Evolutionary conservation across 2,329 filamentous ascomycete genomes (phyloP), one percentile per base, ranked within the genome.

Genomic region (Phaeosphaeriaceae sp.): DNA sequence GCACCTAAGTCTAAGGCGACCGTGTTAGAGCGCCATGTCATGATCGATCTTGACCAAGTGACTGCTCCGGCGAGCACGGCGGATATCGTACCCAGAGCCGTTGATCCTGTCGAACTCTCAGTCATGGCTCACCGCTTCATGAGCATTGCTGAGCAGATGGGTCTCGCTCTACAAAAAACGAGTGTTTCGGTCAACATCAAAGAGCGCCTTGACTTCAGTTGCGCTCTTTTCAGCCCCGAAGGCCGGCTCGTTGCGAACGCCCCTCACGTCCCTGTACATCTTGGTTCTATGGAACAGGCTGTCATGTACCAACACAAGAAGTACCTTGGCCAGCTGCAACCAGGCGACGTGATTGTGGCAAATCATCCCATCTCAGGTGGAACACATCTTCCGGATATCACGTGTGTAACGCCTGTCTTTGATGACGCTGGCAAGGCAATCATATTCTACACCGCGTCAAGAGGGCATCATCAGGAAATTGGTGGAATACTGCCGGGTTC

Each of bases 1-100:
- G 66, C 71, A 1, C 80, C 79, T 1, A 67, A 63, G 13, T 69
- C 77, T 2, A 74, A 70, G 1, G 79, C 80, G 0, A 76, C 65
- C 1, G 67, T 81, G 9, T 67, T 78, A 1, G 68, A 75, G n/a
- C n/a, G n/a, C n/a, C n/a, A n/a, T n/a, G n/a, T n/a, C n/a, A n/a
- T n/a, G n/a, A n/a, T n/a, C n/a, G 15, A 42, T 6, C 40, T 19
- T 42, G 69, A 1, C 11, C 25, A 31, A 31, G 25, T 31, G 11
- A 6, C 25, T 11, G 11, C 6, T 11, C 11, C 25, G 25, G 25
- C 25, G 25, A 31, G 25, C 25, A 31, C 25, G 11, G 11, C 6
- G 5, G 25, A 31, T 6, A 11, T 31, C 6, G 25, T 31, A 11
- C 25, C 25, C 25, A 5, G 25, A 11, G 11, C 25, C 25, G 25